phyloP scores from a whole-genome alignment of 495 filamentous ascomycete genomes.

The Aspergillus leporis region DNA sequence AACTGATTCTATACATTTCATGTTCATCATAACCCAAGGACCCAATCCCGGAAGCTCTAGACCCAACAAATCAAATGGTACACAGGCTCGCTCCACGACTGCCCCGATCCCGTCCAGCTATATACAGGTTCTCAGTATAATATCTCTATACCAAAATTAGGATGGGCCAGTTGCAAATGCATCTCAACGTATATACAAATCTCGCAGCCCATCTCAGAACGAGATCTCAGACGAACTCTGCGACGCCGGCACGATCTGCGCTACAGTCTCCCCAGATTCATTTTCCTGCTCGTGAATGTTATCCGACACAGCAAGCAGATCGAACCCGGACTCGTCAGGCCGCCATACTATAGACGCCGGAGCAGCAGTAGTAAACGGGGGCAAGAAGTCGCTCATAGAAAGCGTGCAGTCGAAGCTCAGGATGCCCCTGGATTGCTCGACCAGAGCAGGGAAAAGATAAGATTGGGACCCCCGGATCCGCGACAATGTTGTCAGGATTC shows the following conservation, averaged over 20 bases:
- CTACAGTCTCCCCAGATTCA: conserved; percentile 3
- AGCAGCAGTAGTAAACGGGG: conserved; percentile 18
- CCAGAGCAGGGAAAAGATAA: conserved; percentile 39
- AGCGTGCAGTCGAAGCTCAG: conserved; percentile 35
- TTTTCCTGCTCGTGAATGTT: conserved; percentile 4
- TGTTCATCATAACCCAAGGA: neutral
- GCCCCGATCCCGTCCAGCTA: neutral
- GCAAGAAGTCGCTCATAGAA: conserved; percentile 36
- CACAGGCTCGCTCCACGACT: neutral
- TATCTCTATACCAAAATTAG: neutral
- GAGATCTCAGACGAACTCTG: conserved; percentile 10
- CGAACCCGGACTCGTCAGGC: conserved; percentile 4
- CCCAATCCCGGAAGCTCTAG: neutral
- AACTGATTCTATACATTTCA: neutral
- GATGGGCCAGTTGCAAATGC: neutral
- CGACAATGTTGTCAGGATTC: conserved; percentile 41
- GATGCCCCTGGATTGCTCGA: conserved; percentile 38
- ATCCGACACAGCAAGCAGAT: conserved; percentile 5
- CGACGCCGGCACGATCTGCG: conserved; percentile 9
- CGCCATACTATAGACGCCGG: conserved; percentile 6
- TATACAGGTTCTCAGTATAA: neutral
- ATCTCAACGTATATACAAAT: neutral
- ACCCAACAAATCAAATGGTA: neutral
- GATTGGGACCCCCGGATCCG: conserved; percentile 48
- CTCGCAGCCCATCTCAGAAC: neutral